Evolutionary conservation across 208 protist genomes (phyloP).

Genomic region (Polymyxa betae): DNA sequence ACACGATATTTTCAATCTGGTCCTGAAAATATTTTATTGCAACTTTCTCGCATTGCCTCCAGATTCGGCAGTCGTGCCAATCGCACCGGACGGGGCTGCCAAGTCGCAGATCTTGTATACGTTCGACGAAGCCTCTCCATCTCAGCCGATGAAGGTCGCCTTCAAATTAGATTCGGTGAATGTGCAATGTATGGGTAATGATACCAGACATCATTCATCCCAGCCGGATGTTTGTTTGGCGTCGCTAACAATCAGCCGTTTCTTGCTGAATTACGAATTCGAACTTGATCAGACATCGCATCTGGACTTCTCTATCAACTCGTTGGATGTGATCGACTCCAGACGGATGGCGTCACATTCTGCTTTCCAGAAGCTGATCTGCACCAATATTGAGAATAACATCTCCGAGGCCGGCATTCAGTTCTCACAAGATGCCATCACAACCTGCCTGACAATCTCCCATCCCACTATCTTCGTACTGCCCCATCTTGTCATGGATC

Average conservation of each 20-base stretch:
- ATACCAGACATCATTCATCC: background rate
- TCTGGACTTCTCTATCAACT: background rate
- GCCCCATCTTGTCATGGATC: conserved; percentile 12
- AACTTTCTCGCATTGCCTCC: too few species aligned
- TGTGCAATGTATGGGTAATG: background rate
- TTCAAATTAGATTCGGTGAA: background rate
- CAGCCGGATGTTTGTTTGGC: background rate
- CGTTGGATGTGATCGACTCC: background rate
- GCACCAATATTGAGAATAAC: background rate
- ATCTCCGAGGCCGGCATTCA: background rate
- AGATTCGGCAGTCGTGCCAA: too few species aligned
- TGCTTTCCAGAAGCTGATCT: background rate
- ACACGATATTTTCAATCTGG: background rate
- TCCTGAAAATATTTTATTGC: background rate
- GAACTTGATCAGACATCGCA: background rate
- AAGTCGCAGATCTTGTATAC: background rate
- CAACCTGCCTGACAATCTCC: background rate
- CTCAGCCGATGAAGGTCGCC: background rate
- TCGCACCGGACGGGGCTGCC: too few species aligned
- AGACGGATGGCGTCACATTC: background rate
- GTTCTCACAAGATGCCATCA: background rate
- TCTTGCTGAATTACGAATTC: background rate
- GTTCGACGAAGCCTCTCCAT: background rate
- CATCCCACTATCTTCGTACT: conserved; percentile 15
- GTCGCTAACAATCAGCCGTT: background rate